Base-by-base conservation (phyloP, 768 basidiomycete species). In the Mycena floridula region DNA sequence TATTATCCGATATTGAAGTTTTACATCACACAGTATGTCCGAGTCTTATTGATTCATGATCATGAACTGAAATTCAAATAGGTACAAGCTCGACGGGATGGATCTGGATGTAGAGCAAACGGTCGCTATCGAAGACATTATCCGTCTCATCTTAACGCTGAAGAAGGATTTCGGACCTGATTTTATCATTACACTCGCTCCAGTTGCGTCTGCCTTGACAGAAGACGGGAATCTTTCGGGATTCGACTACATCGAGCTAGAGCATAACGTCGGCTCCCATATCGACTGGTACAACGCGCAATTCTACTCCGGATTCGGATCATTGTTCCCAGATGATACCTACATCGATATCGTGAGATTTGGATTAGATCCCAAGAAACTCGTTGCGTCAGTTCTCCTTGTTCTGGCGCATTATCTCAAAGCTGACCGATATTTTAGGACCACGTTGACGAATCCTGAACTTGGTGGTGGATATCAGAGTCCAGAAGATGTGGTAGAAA, bases 281-380 rank as follows among this genome's bases (percentile, higher is more conserved):
- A 60, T 60, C 8, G 36, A 39, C 7, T 58, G 54, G 55, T 58
- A 56, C 42, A 60, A 58, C 42, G 57, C 53, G 15, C 59, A 60
- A 37, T 58, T 57, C 43, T 58, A 58, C 42, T 54, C 49, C 11
- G 59, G 59, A 23, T 58, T 57, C 27, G 58, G 58, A 3, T 37
- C 46, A 2, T 40, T 59, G 9, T 50, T 50, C 40, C 53, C 54
- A 8, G 53, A 52, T 12, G 42, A 47, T 5, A 45, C 53, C 15
- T 59, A 59, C 38, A 53, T 54, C 42, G 25, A 44, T 12, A 59
- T 59, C 37, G 37, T 57, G 18, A 37, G 58, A 16, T 49, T 42
- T 26, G 48, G 51, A 7, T 35, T 55, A 16, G 49, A 50, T 24
- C 52, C 58, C 12, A 47, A 45, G 25, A 32, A 53, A 15, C 41